A percentile compares a stretch with the other conserved stretches of the same genome.
Evolutionary conservation across 768 basidiomycete genomes (phyloP).

Genomic region (Peribolospora baueri): DNA sequence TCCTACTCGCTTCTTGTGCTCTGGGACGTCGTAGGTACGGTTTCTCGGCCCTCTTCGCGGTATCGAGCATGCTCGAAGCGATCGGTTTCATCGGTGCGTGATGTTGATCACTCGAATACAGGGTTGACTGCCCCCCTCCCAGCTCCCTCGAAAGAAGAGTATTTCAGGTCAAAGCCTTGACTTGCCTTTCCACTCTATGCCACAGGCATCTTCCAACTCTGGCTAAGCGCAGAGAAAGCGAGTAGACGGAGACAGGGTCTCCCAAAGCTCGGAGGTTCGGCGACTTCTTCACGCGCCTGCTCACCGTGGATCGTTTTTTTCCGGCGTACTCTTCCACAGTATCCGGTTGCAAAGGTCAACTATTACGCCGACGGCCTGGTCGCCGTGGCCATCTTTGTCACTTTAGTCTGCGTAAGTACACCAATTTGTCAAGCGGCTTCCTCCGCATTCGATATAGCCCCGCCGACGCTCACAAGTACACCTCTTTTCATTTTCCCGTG

Average conservation of each 20-base stretch:
- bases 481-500: too few relatives aligned
- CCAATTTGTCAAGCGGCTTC: neutral
- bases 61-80: constrained; percentile 11
- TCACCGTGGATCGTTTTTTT: too few relatives aligned
- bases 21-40: constrained; percentile 2
- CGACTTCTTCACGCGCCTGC: too few relatives aligned
- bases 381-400: constrained; percentile 11
- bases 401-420: neutral
- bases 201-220: too few relatives aligned
- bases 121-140: neutral
- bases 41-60: constrained; percentile 11
- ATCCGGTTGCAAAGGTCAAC: constrained; percentile 7
- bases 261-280: too few relatives aligned
- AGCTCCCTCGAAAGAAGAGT: neutral
- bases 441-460: too few relatives aligned
- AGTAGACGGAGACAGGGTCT: too few relatives aligned
- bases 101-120: constrained; percentile 3
- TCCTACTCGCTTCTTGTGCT: constrained; percentile 1
- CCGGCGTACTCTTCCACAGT: too few relatives aligned
- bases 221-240: too few relatives aligned
- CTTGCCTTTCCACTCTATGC: too few relatives aligned
- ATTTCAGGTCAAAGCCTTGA: neutral
- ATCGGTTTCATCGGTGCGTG: constrained; percentile 9
- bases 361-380: constrained; percentile 14
- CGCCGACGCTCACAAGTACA: too few relatives aligned